A percentile compares a stretch with the other conserved stretches of the same genome.
Evolutionary conservation across 2,329 filamentous ascomycete species (phyloP).

Genomic region (Colletotrichum viniferum): DNA sequence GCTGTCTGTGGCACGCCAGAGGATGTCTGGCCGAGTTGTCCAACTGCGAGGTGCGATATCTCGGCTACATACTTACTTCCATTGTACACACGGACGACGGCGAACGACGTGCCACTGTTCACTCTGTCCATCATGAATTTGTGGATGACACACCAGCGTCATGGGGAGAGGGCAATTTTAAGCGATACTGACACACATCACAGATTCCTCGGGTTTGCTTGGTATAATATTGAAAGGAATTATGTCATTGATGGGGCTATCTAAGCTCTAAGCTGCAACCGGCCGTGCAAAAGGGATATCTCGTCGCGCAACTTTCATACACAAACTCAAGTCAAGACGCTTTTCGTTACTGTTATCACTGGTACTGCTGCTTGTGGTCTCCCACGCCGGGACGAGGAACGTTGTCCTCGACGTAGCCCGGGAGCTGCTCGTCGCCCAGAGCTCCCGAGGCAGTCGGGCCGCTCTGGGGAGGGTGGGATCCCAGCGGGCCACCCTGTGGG

Average conservation of each 20-base stretch:
- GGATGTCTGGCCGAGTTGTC: not conserved
- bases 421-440: conserved; percentile 12
- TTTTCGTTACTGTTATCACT: not conserved
- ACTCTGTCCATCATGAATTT: not conserved
- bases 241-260: not conserved
- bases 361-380: conserved; percentile 19
- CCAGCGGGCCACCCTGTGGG: conserved; percentile 27
- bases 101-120: not conserved
- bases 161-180: not conserved
- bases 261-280: not conserved
- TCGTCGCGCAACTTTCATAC: not conserved
- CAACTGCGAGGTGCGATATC: not conserved
- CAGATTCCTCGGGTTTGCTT: not conserved
- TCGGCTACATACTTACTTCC: conserved; percentile 1
- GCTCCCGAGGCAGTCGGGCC: conserved; percentile 8
- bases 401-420: conserved; percentile 21
- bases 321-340: not conserved
- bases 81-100: not conserved
- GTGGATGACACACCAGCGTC: not conserved
- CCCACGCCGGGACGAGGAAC: conserved; percentile 18
- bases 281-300: conserved; percentile 2
- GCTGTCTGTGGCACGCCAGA: not conserved
- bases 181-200: not conserved
- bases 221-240: not conserved
- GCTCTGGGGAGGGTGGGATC: not conserved